Evolutionary conservation across 108 stramenopile genomes (phyloP), one percentile per base, ranked within the genome.

Genomic region (Pseudonitzschia multiseries): DNA sequence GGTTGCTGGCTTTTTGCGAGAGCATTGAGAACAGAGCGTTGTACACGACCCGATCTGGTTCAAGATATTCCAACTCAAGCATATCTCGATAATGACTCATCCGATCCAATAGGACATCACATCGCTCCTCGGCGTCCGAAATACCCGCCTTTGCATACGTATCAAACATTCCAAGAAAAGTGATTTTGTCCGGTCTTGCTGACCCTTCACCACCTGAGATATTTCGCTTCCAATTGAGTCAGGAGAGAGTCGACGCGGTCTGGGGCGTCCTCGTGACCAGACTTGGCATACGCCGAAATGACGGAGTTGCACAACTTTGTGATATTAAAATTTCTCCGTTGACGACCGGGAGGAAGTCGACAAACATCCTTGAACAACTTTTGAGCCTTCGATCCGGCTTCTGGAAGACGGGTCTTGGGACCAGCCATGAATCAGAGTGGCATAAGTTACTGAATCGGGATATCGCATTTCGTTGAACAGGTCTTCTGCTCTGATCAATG

Each of bases 141-240:
- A 77, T 42, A n/a, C 69, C 43, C 21, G 69, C 26, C 61, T 77
- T 77, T 57, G 76, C 76, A 31, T 70, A 77, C 28, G 76, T 83
- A 65, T 86, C 85, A 69, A 86, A 80, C 29, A 87, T 85, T 24
- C 80, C 75, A 48, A 83, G 80, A 73, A 84, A 89, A 28, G 85
- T 85, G 60, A 77, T 80, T 22, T 83, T 83, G 54, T 83, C 84
- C 20, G 86, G 86, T 18, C 27, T 48, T 17, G 66, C 74, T 12
- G 8, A 43, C 24, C 14, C 26, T 21, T 54, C 41, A 21, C 74
- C 75, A 67, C 76, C n/a, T 60, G 78, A 56, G 27, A 51, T 26
- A 70, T 32, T 63, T 60, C 22, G 32, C 75, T 57, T 76, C 75
- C 20, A 76, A 43, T 18, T 48, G 43, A 40, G 60, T 22, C 33